These are phyloP conservation scores for Curvularia hawaiiensis DNA, from an alignment of 2,329 filamentous ascomycete species.

Conservation along the genomic window DNA sequence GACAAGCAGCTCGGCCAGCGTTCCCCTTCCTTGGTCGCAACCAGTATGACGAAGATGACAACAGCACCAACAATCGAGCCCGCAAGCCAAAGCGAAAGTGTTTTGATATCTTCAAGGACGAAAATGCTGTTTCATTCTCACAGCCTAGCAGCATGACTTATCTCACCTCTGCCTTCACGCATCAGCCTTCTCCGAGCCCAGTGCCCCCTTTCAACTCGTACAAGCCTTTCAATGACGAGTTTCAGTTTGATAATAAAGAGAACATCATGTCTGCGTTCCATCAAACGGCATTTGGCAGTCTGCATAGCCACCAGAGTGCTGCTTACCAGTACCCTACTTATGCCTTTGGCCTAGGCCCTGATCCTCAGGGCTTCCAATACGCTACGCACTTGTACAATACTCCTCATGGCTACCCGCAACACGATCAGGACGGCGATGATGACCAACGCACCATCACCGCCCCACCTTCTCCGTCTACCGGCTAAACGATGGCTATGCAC, in stretches of 20 bases:
- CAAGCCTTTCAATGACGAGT: constrained; percentile 36
- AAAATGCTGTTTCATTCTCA: constrained; percentile 35
- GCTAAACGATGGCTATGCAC: constrained; percentile 18
- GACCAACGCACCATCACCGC: constrained; percentile 46
- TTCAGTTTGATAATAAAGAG: constrained; percentile 44
- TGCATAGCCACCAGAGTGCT: constrained; percentile 30
- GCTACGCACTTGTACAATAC: constrained; percentile 30
- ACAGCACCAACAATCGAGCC: constrained; percentile 35
- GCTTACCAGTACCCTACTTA: constrained; percentile 37
- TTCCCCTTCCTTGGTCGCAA: constrained; percentile 26
- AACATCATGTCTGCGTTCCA: constrained; percentile 33
- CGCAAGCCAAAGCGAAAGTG: constrained; percentile 43
- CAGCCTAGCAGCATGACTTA: constrained; percentile 43
- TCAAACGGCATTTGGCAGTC: constrained; percentile 32
- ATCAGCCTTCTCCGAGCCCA: constrained; percentile 33
- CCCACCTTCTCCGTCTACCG: constrained; percentile 42
- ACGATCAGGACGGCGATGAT: constrained; percentile 39
- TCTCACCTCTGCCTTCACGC: constrained; percentile 42
- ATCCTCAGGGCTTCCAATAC: constrained; percentile 37
- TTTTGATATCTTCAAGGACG: constrained; percentile 51
- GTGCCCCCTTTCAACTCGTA: constrained; percentile 32
- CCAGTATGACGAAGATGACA: constrained; percentile 39
- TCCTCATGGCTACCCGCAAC: constrained; percentile 32
- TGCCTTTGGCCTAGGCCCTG: constrained; percentile 36
- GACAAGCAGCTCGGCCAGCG: constrained; percentile 31